Percentiles rank a stretch among this genome's conserved stretches.
Evolutionary conservation across 2,329 filamentous ascomycete genomes (phyloP).

Genomic region (Cladobotryum mycophilum): DNA sequence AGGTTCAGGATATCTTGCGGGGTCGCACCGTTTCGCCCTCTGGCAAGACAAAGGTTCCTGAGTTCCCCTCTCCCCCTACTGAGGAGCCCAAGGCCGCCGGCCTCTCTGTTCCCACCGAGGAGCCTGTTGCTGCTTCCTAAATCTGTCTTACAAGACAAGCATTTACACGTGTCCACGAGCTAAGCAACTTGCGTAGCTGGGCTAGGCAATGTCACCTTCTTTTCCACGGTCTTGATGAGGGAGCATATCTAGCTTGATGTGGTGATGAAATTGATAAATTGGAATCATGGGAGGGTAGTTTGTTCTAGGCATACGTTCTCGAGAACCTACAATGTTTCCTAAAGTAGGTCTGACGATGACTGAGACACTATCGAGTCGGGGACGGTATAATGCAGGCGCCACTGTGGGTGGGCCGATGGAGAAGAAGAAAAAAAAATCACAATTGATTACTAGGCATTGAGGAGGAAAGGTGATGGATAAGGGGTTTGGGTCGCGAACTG

Average conservation of each 20-base stretch:
- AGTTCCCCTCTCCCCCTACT: constrained; percentile 33
- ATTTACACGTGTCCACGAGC: constrained; percentile 23
- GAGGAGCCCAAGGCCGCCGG: constrained; percentile 28
- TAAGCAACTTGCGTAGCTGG: constrained; percentile 20
- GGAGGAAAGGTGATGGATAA: background rate
- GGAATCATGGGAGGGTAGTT: constrained; percentile 19
- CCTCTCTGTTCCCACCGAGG: constrained; percentile 21
- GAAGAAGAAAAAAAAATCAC: background rate
- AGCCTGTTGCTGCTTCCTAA: constrained; percentile 26
- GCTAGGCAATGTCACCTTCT: constrained; percentile 21
- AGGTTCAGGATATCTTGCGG: constrained; percentile 59
- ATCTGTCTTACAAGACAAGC: constrained; percentile 14
- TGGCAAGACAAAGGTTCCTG: constrained; percentile 30
- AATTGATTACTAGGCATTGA: background rate
- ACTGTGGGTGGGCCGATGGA: background rate
- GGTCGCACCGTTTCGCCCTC: constrained; percentile 40
- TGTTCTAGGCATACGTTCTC: constrained; percentile 10
- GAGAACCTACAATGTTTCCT: background rate
- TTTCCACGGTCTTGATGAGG: constrained; percentile 23
- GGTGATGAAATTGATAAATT: constrained; percentile 21
- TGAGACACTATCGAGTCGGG: background rate
- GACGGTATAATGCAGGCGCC: background rate
- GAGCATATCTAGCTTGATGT: constrained; percentile 16
- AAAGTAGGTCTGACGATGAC: background rate
- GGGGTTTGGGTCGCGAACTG: background rate